These are phyloP conservation scores for Ophiostoma sp. DNA, from an alignment of 2,329 filamentous ascomycete genomes.

Conservation along the genomic window DNA sequence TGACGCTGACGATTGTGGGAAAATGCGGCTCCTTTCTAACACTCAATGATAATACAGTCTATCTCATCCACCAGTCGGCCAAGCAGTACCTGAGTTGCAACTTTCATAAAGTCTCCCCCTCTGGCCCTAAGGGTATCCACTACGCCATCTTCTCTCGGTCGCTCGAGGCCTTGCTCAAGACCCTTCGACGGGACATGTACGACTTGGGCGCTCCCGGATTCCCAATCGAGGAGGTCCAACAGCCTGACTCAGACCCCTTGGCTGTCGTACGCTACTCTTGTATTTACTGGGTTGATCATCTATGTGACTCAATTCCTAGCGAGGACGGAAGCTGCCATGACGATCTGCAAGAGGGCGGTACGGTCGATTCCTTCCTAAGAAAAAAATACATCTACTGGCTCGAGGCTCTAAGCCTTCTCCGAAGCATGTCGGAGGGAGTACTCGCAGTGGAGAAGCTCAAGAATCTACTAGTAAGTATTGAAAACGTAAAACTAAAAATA, in stretches of 20 bases:
- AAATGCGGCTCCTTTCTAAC: constrained; percentile 40
- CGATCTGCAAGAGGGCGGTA: background rate
- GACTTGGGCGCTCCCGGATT: background rate
- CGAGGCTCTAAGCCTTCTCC: background rate
- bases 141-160: background rate
- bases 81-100: constrained; percentile 35
- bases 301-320: background rate
- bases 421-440: background rate
- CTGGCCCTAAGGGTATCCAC: background rate
- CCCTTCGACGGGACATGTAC: background rate
- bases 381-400: background rate
- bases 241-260: background rate
- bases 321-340: background rate
- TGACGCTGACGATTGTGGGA: constrained; percentile 30
- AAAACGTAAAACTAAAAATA: no score
- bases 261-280: constrained; percentile 4
- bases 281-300: constrained; percentile 5
- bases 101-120: background rate
- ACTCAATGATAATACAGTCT: constrained; percentile 32
- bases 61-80: constrained; percentile 37
- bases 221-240: background rate
- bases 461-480: background rate
- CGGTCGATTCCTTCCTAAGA: background rate
- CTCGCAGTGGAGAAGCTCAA: background rate
- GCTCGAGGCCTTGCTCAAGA: constrained; percentile 1